Evolutionary conservation across 345 rosid species (phyloP).

Genomic region (Eucalyptus polybractea): DNA sequence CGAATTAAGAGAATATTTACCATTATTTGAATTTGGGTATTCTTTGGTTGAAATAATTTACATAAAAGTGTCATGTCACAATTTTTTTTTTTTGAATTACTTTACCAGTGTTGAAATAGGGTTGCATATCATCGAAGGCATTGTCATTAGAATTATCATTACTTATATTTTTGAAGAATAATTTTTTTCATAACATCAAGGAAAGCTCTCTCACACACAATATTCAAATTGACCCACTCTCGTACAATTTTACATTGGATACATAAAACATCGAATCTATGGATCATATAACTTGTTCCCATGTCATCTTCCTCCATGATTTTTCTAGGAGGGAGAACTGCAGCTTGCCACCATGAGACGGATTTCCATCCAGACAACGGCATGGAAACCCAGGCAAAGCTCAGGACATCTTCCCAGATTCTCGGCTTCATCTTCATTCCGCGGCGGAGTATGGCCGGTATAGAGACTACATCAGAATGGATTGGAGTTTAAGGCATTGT

Average conservation of each 20-base stretch:
- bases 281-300: background rate
- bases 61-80: no score
- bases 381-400: no score
- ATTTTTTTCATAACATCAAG: background rate
- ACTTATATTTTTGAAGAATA: background rate
- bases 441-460: fast-evolving
- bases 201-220: background rate
- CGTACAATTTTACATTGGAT: background rate
- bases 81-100: background rate
- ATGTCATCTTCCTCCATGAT: background rate
- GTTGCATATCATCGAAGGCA: background rate
- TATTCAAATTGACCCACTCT: background rate
- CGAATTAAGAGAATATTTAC: background rate
- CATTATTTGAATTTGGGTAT: background rate
- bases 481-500: background rate
- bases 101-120: background rate
- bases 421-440: no score
- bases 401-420: no score
- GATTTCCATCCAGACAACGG: background rate
- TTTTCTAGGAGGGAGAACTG: background rate
- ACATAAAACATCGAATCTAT: background rate
- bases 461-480: background rate
- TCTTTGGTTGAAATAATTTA: background rate
- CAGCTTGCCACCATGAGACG: background rate
- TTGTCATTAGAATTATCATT: background rate